Evolutionary conservation across 768 basidiomycete genomes (phyloP), one percentile per base, ranked within the genome.

Genomic region (Suillus paluster): DNA sequence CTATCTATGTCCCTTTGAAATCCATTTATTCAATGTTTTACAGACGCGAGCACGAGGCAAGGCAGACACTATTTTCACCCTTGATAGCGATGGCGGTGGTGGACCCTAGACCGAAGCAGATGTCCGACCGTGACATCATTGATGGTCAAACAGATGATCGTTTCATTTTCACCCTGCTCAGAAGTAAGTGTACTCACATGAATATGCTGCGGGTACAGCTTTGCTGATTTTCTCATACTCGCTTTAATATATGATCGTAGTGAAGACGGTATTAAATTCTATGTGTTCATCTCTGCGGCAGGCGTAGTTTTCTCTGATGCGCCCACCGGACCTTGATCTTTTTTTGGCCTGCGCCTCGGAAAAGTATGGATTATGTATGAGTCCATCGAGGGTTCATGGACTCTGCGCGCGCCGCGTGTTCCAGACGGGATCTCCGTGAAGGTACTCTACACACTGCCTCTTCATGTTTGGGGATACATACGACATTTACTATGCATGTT

Each of bases 301-400:
- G 85, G 91, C 42, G 84, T 91, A 30, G 85, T 89, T 10, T 83
- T 92, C 77, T 89, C 87, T 69, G 91, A 92, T 71, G 93, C 90
- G 15, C 34, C 92, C 94, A 73, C 91, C 91, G 21, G 91, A 94
- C 75, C 80, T 95, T 19, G 91, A 94, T 73, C 90, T 19, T 95
- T 27, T 93, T 95, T 77, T 83, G n/a, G 89, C 59, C 81, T 95
- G 41, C 86, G 92, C 48, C 81, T 96, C 27, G 94, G 94, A 49
- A 93, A 94, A 73, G 88, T 91, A 76, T 95, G 45, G 92, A 94
- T 67, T 19, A 39, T 69, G 94, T 94, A 88, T 68, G 94, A 97
- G 71, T 95, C 83, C 77, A 88, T 90, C 64, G 91, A 92, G 75
- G 91, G 92, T 71, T 89, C 87, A 27, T 91, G 92, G 72, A 87